Percentiles rank a stretch among this genome's conserved stretches.
phyloP scores from a whole-genome alignment of 306 rosid species.

The Ormosia emarginata region DNA sequence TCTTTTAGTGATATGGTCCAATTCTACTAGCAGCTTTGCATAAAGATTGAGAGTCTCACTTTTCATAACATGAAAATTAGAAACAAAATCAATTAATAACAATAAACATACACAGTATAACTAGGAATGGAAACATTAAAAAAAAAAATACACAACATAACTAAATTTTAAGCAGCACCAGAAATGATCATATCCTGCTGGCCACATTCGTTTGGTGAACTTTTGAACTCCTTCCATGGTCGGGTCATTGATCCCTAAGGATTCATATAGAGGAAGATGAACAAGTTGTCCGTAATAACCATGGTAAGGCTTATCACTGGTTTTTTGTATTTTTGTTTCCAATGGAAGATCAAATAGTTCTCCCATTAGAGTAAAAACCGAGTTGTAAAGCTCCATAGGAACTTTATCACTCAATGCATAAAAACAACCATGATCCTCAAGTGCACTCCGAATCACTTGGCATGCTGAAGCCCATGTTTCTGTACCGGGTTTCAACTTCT shows the following conservation, averaged over 20 bases:
- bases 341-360: slow-evolving; percentile 33
- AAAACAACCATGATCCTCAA: slow-evolving; percentile 31
- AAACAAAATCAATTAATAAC: neutral
- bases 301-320: slow-evolving; percentile 24
- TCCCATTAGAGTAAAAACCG: slow-evolving; percentile 23
- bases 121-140: neutral
- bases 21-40: slow-evolving; percentile 29
- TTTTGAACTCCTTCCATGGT: slow-evolving; percentile 9
- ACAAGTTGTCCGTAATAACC: slow-evolving; percentile 7
- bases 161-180: slow-evolving; percentile 6
- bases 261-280: slow-evolving; percentile 13
- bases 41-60: slow-evolving; percentile 22
- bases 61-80: neutral
- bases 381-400: slow-evolving; percentile 28
- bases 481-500: slow-evolving; percentile 17
- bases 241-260: slow-evolving; percentile 15
- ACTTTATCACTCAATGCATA: slow-evolving; percentile 9
- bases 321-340: slow-evolving; percentile 27
- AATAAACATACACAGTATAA: neutral
- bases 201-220: slow-evolving; percentile 33
- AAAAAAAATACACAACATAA: neutral
- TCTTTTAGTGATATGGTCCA: slow-evolving; percentile 22
- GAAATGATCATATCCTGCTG: slow-evolving; percentile 33
- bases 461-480: slow-evolving; percentile 20
- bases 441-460: slow-evolving; percentile 14